These are phyloP conservation scores for Penicillium chermesinum DNA, from an alignment of 495 filamentous ascomycete species.

Conservation along the genomic window DNA sequence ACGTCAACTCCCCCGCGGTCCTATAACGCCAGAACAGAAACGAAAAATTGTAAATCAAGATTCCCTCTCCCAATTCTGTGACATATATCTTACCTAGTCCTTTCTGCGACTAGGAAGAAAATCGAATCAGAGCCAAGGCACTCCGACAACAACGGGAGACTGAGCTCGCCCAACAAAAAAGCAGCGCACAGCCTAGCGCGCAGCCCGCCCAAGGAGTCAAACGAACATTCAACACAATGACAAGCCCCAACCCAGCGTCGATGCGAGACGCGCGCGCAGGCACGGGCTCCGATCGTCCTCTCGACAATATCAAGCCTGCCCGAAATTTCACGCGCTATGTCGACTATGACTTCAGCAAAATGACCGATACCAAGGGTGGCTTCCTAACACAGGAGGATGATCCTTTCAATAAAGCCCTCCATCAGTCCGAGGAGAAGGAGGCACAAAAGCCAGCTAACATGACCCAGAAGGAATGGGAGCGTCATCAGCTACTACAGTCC, in stretches of 20 bases:
- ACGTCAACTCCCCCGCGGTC: slow-evolving; percentile 42
- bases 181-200: slow-evolving; percentile 16
- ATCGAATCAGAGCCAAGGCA: slow-evolving; percentile 87
- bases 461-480: slow-evolving; percentile 90
- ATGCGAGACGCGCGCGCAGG: slow-evolving; percentile 60
- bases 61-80: no score
- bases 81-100: neutral
- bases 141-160: slow-evolving; percentile 66
- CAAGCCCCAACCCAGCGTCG: slow-evolving; percentile 53
- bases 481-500: slow-evolving; percentile 62
- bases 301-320: slow-evolving; percentile 61
- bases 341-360: slow-evolving; percentile 95
- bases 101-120: slow-evolving; percentile 64
- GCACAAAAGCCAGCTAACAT: slow-evolving; percentile 79
- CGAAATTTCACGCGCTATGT: slow-evolving; percentile 87
- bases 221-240: slow-evolving; percentile 59
- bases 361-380: slow-evolving; percentile 95
- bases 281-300: slow-evolving; percentile 27
- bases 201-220: slow-evolving; percentile 47
- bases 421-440: slow-evolving; percentile 43
- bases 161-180: slow-evolving; percentile 37
- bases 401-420: slow-evolving; percentile 75
- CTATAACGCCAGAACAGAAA: slow-evolving; percentile 70
- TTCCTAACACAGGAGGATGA: slow-evolving; percentile 87
- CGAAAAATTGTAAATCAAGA: slow-evolving; percentile 68